Conservation (phyloP, 768 basidiomycete species). For the Kwoniella bestiolae region DNA sequence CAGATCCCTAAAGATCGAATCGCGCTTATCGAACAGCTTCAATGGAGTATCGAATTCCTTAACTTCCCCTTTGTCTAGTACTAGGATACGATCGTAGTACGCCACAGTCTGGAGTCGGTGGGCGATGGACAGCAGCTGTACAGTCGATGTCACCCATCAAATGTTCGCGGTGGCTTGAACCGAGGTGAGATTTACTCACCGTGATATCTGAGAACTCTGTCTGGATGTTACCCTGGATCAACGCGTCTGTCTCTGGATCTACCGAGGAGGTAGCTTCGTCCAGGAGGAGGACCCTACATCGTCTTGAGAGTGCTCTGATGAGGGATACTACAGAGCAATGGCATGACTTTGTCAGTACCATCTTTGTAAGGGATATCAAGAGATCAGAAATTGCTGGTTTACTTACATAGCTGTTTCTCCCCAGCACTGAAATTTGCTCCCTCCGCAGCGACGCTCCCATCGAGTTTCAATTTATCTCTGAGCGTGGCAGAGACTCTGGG, state of each 20-base stretch:
- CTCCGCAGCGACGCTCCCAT: conserved; percentile 68
- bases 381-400: not conserved
- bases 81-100: conserved; percentile 56
- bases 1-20: conserved; percentile 28
- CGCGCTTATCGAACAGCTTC: conserved; percentile 17
- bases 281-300: conserved; percentile 66
- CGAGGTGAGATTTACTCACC: conserved; percentile 22
- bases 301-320: conserved; percentile 67
- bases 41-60: conserved; percentile 30
- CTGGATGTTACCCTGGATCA: conserved; percentile 70
- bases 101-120: conserved; percentile 52
- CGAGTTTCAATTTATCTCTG: conserved; percentile 70
- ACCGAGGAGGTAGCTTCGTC: conserved; percentile 61
- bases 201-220: conserved; percentile 61
- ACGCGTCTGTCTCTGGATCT: conserved; percentile 65
- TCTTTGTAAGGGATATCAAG: no score
- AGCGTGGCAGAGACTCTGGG: conserved; percentile 56
- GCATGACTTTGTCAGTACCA: not conserved
- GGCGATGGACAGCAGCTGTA: conserved; percentile 44
- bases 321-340: conserved; percentile 60
- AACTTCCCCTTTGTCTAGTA: conserved; percentile 31
- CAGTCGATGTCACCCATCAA: no score
- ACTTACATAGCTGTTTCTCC: conserved; percentile 65
- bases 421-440: conserved; percentile 71
- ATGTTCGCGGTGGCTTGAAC: no score